phyloP scores from a whole-genome alignment of 345 rosid species.

The Hirschfeldia incana region DNA sequence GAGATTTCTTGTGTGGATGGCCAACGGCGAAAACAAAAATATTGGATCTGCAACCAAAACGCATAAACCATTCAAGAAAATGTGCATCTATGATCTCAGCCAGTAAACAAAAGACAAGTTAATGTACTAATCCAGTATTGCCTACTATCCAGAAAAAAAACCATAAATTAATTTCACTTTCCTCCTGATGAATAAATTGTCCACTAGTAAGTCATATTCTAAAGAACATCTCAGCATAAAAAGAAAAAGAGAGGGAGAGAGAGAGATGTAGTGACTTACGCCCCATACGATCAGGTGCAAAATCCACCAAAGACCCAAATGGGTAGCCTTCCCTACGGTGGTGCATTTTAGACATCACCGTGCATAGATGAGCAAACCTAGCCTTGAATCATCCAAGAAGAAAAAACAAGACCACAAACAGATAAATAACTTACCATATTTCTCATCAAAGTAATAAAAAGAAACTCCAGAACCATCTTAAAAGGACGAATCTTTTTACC shows the following conservation, averaged over 20 bases:
- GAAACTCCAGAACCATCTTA: too few relatives aligned
- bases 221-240: background rate
- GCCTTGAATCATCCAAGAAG: slow-evolving; percentile 54
- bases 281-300: slow-evolving; percentile 89
- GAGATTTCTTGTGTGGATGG: slow-evolving; percentile 87
- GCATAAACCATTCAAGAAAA: slow-evolving; percentile 5
- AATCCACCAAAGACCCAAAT: slow-evolving; percentile 94
- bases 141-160: background rate
- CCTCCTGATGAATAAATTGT: slow-evolving; percentile 6
- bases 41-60: slow-evolving; percentile 69
- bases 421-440: background rate
- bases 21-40: slow-evolving; percentile 92
- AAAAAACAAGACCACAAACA: background rate
- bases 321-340: slow-evolving; percentile 97
- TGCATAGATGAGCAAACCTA: slow-evolving; percentile 95
- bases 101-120: background rate
- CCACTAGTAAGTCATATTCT: slow-evolving; percentile 1
- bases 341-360: slow-evolving; percentile 96
- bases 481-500: slow-evolving; percentile 46
- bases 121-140: slow-evolving; percentile 4
- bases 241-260: background rate
- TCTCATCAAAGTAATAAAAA: too few relatives aligned
- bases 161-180: background rate
- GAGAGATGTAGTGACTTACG: slow-evolving; percentile 54
- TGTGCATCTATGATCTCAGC: slow-evolving; percentile 18